Base-by-base conservation (phyloP, 2,329 filamentous ascomycete species). In the Aschersonia sp. region DNA sequence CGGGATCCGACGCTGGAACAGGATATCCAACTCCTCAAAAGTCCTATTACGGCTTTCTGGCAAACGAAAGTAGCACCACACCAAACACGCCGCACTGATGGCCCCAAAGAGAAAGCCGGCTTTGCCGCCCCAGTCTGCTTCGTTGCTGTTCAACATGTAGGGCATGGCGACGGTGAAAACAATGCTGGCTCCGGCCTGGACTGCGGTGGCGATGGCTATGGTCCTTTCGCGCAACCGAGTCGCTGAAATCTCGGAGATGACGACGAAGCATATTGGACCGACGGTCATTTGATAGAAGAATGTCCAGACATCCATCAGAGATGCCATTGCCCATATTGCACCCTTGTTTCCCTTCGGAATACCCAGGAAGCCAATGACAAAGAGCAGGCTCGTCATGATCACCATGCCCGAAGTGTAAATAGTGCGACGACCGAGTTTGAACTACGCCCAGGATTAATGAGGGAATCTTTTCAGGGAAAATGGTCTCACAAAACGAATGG, bases 361-460 rank as follows among this genome's bases (percentile, higher is more conserved):
- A 22, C 64, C 62, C 6, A 71, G 53, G 30, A 66, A 58, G n/a
- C 68, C 70, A 40, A 72, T 67, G 32, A 63, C 52, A 47, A 64
- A 62, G 8, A 72, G 58, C 10, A 69, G 57, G 35, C 66, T 52
- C 2, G 68, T 67, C 53, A 55, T 55, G 8, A 51, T 45, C 30
- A 50, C 46, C 51, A 54, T 52, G 43, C 53, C 53, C 6, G 45
- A 46, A 11, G 65, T 53, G 51, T 64, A 69, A 44, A 70, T 64
- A 1, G 60, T 62, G 29, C 68, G 59, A 11, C 68, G 65, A 12
- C 69, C 68, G 29, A 63, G 55, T 2, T 51, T 45, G 29, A 57
- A 57, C 53, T 55, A 30, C 6, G 2, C 2, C 22, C 22, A 10
- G 4, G 30, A 4, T 42, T 8, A 12, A 14, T n/a, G 22, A 10